Conservation (phyloP, 1,284 basidiomycete species). For the Boletus mariae region DNA sequence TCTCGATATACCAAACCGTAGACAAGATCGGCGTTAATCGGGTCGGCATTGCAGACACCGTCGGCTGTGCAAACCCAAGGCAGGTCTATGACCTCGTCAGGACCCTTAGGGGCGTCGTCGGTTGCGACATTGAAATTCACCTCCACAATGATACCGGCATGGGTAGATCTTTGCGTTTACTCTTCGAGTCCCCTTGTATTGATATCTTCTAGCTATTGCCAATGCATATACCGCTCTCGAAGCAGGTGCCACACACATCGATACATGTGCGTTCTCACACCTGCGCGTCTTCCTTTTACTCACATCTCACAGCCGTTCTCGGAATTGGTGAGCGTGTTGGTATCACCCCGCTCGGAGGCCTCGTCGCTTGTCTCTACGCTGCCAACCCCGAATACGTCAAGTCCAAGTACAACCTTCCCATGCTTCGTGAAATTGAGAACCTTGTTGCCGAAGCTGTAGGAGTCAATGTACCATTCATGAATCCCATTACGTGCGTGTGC, state of each 20-base stretch:
- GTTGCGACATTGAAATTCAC: conserved; percentile 97
- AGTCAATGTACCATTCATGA: conserved; percentile 97
- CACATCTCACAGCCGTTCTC: conserved; percentile 59
- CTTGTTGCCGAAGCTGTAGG: conserved; percentile 98
- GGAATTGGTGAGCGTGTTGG: conserved; percentile 99
- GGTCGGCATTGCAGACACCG: conserved; percentile 98
- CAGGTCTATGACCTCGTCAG: conserved; percentile 99
- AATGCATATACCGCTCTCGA: conserved; percentile 99
- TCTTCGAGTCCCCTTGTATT: not conserved
- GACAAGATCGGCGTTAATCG: conserved; percentile 99
- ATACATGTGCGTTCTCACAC: conserved; percentile 68
- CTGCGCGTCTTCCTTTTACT: conserved; percentile 1
- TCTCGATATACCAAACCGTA: conserved; percentile 99
- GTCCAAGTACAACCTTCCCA: conserved; percentile 96
- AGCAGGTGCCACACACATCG: conserved; percentile 98
- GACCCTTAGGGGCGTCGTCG: conserved; percentile 92
- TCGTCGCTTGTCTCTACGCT: conserved; percentile 95
- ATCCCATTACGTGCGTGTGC: conserved; percentile 73
- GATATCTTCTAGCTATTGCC: conserved; percentile 74
- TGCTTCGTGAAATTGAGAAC: conserved; percentile 99
- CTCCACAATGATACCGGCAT: conserved; percentile 98
- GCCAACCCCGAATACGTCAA: conserved; percentile 99
- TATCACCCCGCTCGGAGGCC: conserved; percentile 96
- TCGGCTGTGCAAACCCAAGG: conserved; percentile 97
- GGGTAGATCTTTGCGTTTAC: conserved; percentile 43